Conservation (phyloP, 1,284 basidiomycete genomes). For the Marasmius fiardii region DNA sequence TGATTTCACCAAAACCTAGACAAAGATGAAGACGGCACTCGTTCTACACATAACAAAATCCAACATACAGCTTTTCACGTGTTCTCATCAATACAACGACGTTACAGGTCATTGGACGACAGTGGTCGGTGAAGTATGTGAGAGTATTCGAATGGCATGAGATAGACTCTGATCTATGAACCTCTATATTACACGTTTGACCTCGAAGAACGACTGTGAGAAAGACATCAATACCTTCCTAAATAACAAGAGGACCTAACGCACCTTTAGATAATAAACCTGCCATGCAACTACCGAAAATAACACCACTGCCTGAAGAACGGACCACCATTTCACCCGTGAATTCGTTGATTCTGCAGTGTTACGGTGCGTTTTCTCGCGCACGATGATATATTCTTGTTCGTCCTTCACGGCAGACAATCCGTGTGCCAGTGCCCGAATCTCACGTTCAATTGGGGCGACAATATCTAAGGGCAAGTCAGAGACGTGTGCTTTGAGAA, state of each 20-base stretch:
- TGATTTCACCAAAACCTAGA: too few species aligned
- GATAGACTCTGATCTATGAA: too few species aligned
- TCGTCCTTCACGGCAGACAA: conserved; percentile 95
- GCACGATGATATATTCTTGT: conserved; percentile 96
- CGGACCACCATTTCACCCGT: conserved; percentile 99
- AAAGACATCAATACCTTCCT: conserved; percentile 2
- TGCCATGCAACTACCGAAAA: conserved; percentile 95
- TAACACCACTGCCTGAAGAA: conserved; percentile 85
- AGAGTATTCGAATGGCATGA: too few species aligned
- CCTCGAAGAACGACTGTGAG: conserved; percentile 84
- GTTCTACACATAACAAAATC: too few species aligned
- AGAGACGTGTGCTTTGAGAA: conserved; percentile 4
- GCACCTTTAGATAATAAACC: conserved; percentile 94
- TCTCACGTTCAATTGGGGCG: conserved; percentile 95
- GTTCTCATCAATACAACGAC: too few species aligned
- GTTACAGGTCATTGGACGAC: too few species aligned
- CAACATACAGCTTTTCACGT: too few species aligned
- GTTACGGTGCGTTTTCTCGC: conserved; percentile 91
- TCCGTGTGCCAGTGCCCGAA: conserved; percentile 83
- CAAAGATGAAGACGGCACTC: too few species aligned
- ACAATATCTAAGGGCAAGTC: conserved; percentile 54
- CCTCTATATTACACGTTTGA: conserved; percentile 82
- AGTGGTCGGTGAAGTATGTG: too few species aligned
- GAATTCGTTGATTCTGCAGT: conserved; percentile 95
- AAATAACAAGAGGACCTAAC: conserved; percentile 21